A percentile compares a stretch with the other conserved stretches of the same genome.
These are phyloP conservation scores for Gracilaria gracilis DNA, from an alignment of 23 red algal species.

Conservation along the genomic window DNA sequence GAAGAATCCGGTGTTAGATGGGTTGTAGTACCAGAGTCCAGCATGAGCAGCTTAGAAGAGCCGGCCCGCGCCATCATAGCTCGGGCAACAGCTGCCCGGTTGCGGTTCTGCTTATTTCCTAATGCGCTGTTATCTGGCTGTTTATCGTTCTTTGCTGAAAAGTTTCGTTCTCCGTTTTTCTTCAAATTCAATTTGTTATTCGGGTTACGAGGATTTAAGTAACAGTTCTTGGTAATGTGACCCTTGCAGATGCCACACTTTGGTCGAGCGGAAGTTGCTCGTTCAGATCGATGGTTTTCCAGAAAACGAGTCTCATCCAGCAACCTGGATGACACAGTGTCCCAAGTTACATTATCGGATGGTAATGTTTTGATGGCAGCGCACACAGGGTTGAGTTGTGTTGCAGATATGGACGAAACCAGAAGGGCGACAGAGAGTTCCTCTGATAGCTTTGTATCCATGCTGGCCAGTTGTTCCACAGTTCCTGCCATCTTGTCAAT, in stretches of 20 bases:
- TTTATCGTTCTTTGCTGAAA: background rate
- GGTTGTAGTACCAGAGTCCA: slow-evolving; percentile 52
- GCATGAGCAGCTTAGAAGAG: background rate
- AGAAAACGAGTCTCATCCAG: background rate
- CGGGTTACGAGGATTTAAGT: slow-evolving; percentile 1
- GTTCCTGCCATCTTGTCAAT: slow-evolving; percentile 28
- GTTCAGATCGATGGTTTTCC: background rate
- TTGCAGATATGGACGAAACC: slow-evolving; percentile 14
- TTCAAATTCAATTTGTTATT: slow-evolving; percentile 14
- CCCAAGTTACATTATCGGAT: background rate
- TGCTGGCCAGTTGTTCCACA: slow-evolving; percentile 6
- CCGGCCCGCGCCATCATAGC: background rate
- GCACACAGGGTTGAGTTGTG: background rate
- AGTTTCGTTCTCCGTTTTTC: background rate
- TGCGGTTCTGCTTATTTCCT: background rate
- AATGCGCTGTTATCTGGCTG: background rate
- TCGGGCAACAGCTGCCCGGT: slow-evolving; percentile 27
- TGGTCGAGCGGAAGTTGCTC: background rate
- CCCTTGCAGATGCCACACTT: slow-evolving; percentile 34
- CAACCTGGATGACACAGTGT: background rate
- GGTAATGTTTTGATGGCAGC: slow-evolving; percentile 34
- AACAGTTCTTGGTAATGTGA: slow-evolving; percentile 1
- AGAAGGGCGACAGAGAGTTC: slow-evolving; percentile 37
- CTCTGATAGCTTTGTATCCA: slow-evolving; percentile 20
- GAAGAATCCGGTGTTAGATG: slow-evolving; percentile 23